Conservation (phyloP, 306 rosid genomes). For the Vachellia pachyceras region DNA sequence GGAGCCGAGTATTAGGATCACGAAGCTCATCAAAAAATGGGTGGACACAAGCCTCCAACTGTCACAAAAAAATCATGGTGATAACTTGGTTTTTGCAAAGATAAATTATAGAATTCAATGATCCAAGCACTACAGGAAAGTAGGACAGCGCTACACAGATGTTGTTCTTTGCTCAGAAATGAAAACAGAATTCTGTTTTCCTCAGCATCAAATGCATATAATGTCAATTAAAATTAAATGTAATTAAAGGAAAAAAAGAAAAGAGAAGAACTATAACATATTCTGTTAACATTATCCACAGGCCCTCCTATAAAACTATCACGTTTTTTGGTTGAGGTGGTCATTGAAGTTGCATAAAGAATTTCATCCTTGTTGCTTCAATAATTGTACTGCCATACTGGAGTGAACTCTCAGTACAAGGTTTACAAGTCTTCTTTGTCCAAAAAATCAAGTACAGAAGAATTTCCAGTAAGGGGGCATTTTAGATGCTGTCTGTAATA, state of each 20-base stretch:
- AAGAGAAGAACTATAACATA: neutral
- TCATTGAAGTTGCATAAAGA: neutral
- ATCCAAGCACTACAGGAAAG: neutral
- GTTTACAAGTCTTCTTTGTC: neutral
- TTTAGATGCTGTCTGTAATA: neutral
- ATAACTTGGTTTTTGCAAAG: conserved; percentile 9
- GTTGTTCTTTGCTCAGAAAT: neutral
- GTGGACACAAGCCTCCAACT: conserved; percentile 67
- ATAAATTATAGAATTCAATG: neutral
- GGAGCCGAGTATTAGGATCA: conserved; percentile 62
- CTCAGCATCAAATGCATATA: neutral
- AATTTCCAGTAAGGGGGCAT: neutral
- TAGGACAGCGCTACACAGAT: neutral
- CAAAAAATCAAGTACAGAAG: neutral
- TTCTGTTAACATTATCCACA: neutral
- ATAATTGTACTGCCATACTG: neutral
- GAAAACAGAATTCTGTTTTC: neutral
- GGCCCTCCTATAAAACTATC: neutral
- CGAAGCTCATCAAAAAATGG: conserved; percentile 76
- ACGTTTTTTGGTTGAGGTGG: neutral
- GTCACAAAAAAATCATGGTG: neutral
- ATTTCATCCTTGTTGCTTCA: neutral
- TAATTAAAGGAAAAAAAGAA: neutral
- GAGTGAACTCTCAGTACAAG: neutral
- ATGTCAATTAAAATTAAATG: neutral